These are phyloP conservation scores for Tothia fuscella DNA, from an alignment of 2,329 filamentous ascomycete species.

Conservation along the genomic window DNA sequence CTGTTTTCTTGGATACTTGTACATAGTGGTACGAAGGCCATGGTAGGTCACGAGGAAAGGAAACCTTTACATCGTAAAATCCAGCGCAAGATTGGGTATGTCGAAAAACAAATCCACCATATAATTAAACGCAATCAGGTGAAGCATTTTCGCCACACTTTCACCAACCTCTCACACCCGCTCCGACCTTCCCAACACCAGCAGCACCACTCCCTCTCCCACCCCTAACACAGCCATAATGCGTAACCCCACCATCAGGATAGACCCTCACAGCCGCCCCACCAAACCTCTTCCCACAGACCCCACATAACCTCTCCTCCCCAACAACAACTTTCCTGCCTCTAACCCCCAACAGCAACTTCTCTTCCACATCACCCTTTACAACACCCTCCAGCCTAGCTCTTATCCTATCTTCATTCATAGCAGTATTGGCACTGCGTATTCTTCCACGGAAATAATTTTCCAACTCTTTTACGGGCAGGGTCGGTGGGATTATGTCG, in stretches of 20 bases:
- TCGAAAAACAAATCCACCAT: no score
- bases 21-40: no score
- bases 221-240: conserved; percentile 35
- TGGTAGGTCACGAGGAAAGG: no score
- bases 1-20: no score
- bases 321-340: conserved; percentile 65
- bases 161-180: no score
- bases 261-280: conserved; percentile 84
- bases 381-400: conserved; percentile 66
- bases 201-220: conserved; percentile 10
- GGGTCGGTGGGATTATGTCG: conserved; percentile 66
- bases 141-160: no score
- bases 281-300: conserved; percentile 87
- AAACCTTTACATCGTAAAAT: no score
- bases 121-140: no score
- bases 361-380: conserved; percentile 63
- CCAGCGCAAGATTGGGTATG: no score
- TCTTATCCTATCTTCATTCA: conserved; percentile 70
- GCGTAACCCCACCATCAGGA: conserved; percentile 50
- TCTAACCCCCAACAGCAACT: conserved; percentile 56
- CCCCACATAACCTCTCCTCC: conserved; percentile 80
- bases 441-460: conserved; percentile 90
- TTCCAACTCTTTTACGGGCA: conserved; percentile 69
- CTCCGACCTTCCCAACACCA: no score
- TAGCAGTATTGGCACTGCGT: conserved; percentile 66